Percentiles rank a stretch among this genome's conserved stretches.
phyloP scores from a whole-genome alignment of 345 rosid genomes.

The Citrus maxima region DNA sequence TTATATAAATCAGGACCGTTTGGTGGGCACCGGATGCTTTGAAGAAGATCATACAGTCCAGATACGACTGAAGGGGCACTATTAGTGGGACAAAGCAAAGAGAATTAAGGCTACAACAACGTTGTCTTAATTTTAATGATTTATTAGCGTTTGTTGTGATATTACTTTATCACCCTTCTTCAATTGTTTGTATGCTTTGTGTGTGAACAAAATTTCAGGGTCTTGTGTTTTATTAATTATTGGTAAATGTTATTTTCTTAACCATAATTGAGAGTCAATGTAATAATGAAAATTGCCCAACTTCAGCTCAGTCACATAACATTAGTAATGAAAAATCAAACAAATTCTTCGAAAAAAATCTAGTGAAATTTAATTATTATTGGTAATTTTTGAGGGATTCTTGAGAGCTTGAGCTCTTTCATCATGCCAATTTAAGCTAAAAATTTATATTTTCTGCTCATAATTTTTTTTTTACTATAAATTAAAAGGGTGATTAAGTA shows the following conservation, averaged over 20 bases:
- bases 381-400: neutral
- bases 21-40: neutral
- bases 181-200: neutral
- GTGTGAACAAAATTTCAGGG: neutral
- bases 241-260: conserved; percentile 9
- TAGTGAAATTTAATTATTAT: neutral
- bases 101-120: neutral
- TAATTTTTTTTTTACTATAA: neutral
- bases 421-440: neutral
- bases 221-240: neutral
- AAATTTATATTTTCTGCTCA: neutral
- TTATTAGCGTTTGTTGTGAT: neutral
- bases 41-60: too few species aligned
- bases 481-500: neutral
- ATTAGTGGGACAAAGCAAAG: neutral
- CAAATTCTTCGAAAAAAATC: neutral
- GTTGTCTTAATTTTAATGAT: neutral
- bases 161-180: neutral
- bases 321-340: neutral
- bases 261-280: conserved; percentile 6
- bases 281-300: neutral
- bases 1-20: neutral
- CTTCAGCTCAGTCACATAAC: neutral
- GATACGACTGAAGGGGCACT: neutral
- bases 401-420: neutral